phyloP scores from a whole-genome alignment of 1,284 basidiomycete species.

The Garcileccinum viscosum region DNA sequence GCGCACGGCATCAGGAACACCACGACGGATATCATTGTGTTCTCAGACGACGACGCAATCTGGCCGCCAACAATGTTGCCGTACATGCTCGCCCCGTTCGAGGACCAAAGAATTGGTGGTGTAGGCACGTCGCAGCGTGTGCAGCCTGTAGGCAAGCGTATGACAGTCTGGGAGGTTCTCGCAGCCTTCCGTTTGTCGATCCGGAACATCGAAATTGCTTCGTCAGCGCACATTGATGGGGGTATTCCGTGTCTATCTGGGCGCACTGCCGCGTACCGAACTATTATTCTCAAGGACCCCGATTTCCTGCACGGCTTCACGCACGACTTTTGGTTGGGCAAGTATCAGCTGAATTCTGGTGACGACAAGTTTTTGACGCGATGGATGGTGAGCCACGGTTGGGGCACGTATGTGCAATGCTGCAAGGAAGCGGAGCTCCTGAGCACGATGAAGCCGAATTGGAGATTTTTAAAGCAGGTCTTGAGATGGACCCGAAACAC shows the following conservation, averaged over 20 bases:
- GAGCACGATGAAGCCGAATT: slow-evolving; percentile 95
- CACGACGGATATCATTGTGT: slow-evolving; percentile 93
- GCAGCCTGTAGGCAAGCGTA: slow-evolving; percentile 56
- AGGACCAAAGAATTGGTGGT: slow-evolving; percentile 90
- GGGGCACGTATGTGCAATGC: slow-evolving; percentile 91
- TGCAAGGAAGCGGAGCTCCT: slow-evolving; percentile 90
- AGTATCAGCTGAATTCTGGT: slow-evolving; percentile 91
- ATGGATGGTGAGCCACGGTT: slow-evolving; percentile 94
- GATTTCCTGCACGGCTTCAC: slow-evolving; percentile 92
- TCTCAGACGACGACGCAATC: slow-evolving; percentile 93
- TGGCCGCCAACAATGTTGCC: slow-evolving; percentile 90
- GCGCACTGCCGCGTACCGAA: slow-evolving; percentile 90
- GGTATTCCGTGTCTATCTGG: slow-evolving; percentile 91
- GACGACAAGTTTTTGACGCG: slow-evolving; percentile 95
- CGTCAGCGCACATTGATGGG: slow-evolving; percentile 90
- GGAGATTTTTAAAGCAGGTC: slow-evolving; percentile 93
- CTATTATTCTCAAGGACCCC: slow-evolving; percentile 91
- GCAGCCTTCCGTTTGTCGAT: slow-evolving; percentile 91
- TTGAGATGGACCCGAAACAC: slow-evolving; percentile 93
- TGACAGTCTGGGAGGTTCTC: slow-evolving; percentile 91
- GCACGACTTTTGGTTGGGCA: slow-evolving; percentile 90
- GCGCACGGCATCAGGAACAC: slow-evolving; percentile 83
- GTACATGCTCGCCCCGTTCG: slow-evolving; percentile 87
- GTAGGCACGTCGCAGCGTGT: slow-evolving; percentile 91
- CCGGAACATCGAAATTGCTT: slow-evolving; percentile 90